Evolutionary conservation across 108 stramenopile genomes (phyloP), one percentile per base, ranked within the genome.

Genomic region (Cyclotella cryptica): DNA sequence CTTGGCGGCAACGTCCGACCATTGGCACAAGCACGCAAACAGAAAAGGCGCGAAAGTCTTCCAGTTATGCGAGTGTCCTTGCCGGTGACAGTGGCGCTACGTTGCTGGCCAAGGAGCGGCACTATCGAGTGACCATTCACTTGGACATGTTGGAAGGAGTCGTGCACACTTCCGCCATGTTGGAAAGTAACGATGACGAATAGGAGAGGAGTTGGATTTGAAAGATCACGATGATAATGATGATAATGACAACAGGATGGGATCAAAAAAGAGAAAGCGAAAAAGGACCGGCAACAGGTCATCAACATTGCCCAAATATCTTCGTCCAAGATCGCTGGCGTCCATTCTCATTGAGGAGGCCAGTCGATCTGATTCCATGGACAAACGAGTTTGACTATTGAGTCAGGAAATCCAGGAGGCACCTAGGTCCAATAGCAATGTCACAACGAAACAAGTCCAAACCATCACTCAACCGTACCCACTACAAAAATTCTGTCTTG

Each of bases 101-200:
- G 3, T 58, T 72, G 0, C 49, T 73, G 19, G 19, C 62, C 42
- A 72, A 79, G 43, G 78, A 84, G 66, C 44, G 78, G 43, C 85
- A 91, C 43, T 84, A 79, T 58, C 71, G 84, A 26, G 85, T 84
- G 14, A 89, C 91, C 28, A 62, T 89, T 51, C 90, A 90, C 86
- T 85, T 95, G 84, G 94, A 95, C 69, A 88, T 91, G 26, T 72
- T 95, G 59, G 94, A 95, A 68, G 90, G 87, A 40, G 88, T 91
- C 5, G 41, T 53, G 46, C 79, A 87, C 46, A 68, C 69, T 28
- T 63, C 74, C 17, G 80, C 59, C 27, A 61, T 13, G 18, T 17
- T 35, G 12, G 79, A 67, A 0, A 87, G 90, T 15, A 89, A 90
- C 13, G 91, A 94, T 65, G 94, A 95, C 21, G 88, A 86, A 41